Percentiles rank a stretch among this genome's conserved stretches.
phyloP scores from a whole-genome alignment of 306 rosid genomes.

The Aeschynomene evenia region DNA sequence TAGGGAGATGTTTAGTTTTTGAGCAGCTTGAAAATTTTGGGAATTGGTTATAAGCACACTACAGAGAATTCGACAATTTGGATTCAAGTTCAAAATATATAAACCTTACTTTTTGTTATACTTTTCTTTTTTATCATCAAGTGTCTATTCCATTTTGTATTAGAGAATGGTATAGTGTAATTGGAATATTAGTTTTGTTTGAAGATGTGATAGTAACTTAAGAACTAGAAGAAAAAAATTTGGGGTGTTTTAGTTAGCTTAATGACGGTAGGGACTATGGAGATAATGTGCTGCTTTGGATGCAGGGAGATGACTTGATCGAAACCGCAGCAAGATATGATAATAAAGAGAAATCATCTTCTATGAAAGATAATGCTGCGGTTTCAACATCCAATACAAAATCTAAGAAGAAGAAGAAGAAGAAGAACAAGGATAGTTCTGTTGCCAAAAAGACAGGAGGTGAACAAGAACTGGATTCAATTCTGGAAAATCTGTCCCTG shows the following conservation, averaged over 20 bases:
- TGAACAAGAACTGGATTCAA: constrained; percentile 55
- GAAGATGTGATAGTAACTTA: not conserved
- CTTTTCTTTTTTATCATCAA: not conserved
- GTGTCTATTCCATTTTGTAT: not conserved
- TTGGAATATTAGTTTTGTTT: not conserved
- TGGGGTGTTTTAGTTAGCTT: constrained; percentile 14
- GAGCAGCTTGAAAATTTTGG: not conserved
- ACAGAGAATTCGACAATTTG: not conserved
- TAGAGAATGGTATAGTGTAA: not conserved
- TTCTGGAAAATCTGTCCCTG: constrained; percentile 57
- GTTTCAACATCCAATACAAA: constrained; percentile 49
- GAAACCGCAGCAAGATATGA: constrained; percentile 25
- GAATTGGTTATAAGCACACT: not conserved
- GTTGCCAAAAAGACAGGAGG: constrained; percentile 36
- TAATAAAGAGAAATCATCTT: constrained; percentile 32
- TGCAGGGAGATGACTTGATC: constrained; percentile 51
- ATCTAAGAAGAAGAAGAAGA: constrained; percentile 90
- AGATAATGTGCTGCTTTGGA: constrained; percentile 7
- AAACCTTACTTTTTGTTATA: not conserved
- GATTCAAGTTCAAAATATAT: not conserved
- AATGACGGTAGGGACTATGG: not conserved
- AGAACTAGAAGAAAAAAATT: not conserved
- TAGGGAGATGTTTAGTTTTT: not conserved
- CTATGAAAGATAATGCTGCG: constrained; percentile 25
- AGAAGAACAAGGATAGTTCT: constrained; percentile 62